phyloP scores from a whole-genome alignment of 164 flowering plant genomes.

The Chimonanthus praecox region DNA sequence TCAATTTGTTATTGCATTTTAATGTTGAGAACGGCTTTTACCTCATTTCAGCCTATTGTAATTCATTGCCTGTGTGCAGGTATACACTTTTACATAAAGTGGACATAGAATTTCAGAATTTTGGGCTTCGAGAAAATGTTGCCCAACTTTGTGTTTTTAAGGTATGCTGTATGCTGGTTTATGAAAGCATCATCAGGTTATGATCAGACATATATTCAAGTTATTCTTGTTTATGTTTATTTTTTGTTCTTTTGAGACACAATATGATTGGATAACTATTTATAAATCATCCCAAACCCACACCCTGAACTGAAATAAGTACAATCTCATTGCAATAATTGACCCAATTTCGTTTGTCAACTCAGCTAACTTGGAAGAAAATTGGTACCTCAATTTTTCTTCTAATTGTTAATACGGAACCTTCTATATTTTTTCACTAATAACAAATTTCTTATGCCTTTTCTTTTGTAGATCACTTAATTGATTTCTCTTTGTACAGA shows the following conservation, averaged over 20 bases:
- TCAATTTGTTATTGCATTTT: background rate
- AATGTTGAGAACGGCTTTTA: background rate
- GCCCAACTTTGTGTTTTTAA: conserved; percentile 87
- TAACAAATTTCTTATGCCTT: background rate
- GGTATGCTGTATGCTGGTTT: conserved; percentile 33
- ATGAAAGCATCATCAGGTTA: no score
- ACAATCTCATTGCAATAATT: no score
- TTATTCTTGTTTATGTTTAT: background rate
- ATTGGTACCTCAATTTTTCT: no score
- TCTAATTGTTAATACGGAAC: no score
- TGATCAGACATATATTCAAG: background rate
- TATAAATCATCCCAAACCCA: no score
- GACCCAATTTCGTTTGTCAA: no score
- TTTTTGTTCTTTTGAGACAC: background rate
- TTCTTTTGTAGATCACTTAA: background rate
- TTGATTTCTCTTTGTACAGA: conserved; percentile 18
- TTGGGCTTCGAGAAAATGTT: conserved; percentile 86
- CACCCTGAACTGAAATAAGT: no score
- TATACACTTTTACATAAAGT: conserved; percentile 71
- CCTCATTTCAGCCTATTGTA: conserved; percentile 3
- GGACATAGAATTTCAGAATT: conserved; percentile 61
- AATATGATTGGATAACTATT: background rate
- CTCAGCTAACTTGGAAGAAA: no score
- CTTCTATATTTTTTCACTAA: no score
- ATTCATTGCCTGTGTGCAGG: conserved; percentile 28